Percentiles rank a stretch among this genome's conserved stretches.
phyloP scores from a whole-genome alignment of 140 eudicot genomes.

The Ambrosia hybrid region DNA sequence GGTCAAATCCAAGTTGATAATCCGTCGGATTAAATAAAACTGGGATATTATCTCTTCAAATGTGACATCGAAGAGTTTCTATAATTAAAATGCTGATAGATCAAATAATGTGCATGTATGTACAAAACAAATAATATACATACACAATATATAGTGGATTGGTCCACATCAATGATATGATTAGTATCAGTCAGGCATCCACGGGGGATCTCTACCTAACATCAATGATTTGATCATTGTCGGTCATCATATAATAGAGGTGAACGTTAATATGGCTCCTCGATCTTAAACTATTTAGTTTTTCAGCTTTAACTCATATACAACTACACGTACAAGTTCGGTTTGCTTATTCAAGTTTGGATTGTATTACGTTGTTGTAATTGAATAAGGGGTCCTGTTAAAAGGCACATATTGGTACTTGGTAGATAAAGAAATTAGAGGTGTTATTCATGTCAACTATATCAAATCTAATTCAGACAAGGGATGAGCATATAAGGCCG shows the following conservation, averaged over 20 bases:
- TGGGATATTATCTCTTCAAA: no score
- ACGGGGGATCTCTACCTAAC: conserved; percentile 4
- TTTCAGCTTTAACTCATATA: neutral
- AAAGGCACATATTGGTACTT: no score
- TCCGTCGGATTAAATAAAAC: no score
- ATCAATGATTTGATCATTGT: conserved; percentile 8
- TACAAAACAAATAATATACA: neutral
- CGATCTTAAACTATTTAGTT: neutral
- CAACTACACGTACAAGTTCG: neutral
- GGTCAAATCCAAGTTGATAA: no score
- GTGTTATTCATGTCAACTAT: no score
- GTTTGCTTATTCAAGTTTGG: neutral
- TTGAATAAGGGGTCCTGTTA: no score
- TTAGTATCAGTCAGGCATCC: neutral
- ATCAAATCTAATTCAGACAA: no score
- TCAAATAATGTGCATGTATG: no score
- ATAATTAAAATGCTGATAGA: neutral
- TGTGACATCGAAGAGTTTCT: no score
- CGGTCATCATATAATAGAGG: neutral
- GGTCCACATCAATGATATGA: conserved; percentile 15
- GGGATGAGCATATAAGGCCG: no score
- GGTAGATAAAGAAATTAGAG: no score
- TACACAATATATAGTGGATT: neutral
- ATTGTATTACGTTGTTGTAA: no score
- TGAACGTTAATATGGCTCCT: neutral